These are phyloP conservation scores for Penicillium sp. DNA, from an alignment of 2,329 filamentous ascomycete genomes.

Conservation along the genomic window DNA sequence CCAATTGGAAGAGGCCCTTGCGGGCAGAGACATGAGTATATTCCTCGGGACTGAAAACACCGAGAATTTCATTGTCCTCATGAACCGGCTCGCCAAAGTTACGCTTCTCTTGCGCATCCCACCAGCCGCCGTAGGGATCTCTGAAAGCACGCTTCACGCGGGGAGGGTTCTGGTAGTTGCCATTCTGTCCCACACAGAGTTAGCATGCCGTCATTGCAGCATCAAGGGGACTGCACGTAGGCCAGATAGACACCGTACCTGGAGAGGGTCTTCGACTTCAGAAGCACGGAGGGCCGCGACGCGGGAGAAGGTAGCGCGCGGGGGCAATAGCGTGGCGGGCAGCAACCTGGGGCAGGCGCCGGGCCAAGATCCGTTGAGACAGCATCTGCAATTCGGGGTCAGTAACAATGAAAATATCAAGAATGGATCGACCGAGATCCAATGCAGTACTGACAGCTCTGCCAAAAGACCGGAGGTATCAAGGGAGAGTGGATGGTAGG, in stretches of 20 bases:
- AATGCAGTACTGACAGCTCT: slow-evolving; percentile 25
- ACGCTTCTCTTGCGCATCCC: slow-evolving; percentile 94
- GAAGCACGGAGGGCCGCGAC: slow-evolving; percentile 38
- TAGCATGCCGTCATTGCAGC: slow-evolving; percentile 18
- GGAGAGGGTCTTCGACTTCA: slow-evolving; percentile 42
- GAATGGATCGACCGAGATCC: background rate
- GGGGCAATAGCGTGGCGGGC: slow-evolving; percentile 36
- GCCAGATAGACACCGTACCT: slow-evolving; percentile 33
- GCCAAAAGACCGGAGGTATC: slow-evolving; percentile 19
- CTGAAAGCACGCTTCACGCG: slow-evolving; percentile 83
- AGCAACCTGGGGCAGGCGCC: slow-evolving; percentile 42
- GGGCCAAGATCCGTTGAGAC: slow-evolving; percentile 44
- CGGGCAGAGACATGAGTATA: slow-evolving; percentile 79
- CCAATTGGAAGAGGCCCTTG: slow-evolving; percentile 68
- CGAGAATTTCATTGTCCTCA: slow-evolving; percentile 91
- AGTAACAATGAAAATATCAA: background rate
- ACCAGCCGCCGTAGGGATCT: slow-evolving; percentile 91
- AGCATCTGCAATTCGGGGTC: slow-evolving; percentile 42
- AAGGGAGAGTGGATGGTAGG: slow-evolving; percentile 21
- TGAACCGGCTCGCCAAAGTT: slow-evolving; percentile 97
- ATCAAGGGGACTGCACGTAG: background rate
- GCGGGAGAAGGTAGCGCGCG: slow-evolving; percentile 45
- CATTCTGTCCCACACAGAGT: slow-evolving; percentile 38
- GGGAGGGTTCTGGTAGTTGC: slow-evolving; percentile 49
- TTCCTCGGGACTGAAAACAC: slow-evolving; percentile 82